Base-by-base conservation (phyloP, 495 filamentous ascomycete genomes). In the Neurospora sp. region DNA sequence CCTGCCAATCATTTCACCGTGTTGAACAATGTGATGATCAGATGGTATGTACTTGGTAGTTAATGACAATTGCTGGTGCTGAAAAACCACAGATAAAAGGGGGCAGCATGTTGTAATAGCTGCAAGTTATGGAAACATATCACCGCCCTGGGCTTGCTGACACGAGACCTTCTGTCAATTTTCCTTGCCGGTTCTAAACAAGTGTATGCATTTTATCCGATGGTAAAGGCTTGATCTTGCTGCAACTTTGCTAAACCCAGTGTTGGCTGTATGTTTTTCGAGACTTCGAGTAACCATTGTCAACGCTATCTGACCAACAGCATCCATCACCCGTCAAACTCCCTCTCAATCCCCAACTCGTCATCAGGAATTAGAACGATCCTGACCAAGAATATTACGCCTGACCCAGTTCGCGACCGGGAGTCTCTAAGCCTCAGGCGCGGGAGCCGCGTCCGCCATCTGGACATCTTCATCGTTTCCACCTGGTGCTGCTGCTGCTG, bases 211-310 rank as follows among this genome's bases (percentile, higher is more conserved):
- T 3, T n/a, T 78, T 75, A n/a, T 73, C 73, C 18, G 74, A 59
- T 35, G 77, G 71, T 7, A 79, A 59, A 12, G 69, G 38, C 73
- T 74, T 75, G 31, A 81, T 92, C 1, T 92, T 89, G 71, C 80
- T 87, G 46, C 10, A 22, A 53, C 20, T 22, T 1, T 0, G 4
- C n/a, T 4, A 7, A 53, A 53, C n/a, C 46, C 20, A 22, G 2
- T 53, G 20, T 53, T 22, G 20, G 42, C 42, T 53, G 10, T 22
- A 5, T 22, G 5, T 6, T 53, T 48, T 35, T 35, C 35, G 35
- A 35, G 35, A 35, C 35, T 35, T 48, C 46, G 20, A 22, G 10
- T 22, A 53, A 12, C 20, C 46, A 53, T 22, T 22, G 0, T 53
- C 46, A 53, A 53, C 46, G 10, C 46, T 22, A 22, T 53, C 46